Conservation (phyloP, 2,329 filamentous ascomycete species). For the Shiraia bambusicola region DNA sequence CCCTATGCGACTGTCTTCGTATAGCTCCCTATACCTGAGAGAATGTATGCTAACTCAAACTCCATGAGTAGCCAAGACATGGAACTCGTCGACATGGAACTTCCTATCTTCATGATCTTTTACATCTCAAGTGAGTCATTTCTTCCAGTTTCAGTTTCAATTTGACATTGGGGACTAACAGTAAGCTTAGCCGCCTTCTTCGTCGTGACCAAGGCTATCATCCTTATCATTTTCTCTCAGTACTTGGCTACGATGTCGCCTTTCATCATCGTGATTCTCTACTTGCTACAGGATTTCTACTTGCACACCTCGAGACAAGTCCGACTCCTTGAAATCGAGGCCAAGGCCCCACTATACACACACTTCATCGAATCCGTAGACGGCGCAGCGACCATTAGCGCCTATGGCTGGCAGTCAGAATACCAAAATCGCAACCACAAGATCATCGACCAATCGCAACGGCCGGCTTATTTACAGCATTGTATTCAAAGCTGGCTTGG, state of each 20-base stretch:
- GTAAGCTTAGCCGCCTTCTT: too few species aligned
- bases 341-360: slow-evolving; percentile 49
- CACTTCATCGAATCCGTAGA: slow-evolving; percentile 53
- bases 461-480: slow-evolving; percentile 43
- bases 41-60: too few species aligned
- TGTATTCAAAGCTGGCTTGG: slow-evolving; percentile 44
- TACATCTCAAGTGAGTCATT: too few species aligned
- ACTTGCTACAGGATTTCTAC: slow-evolving; percentile 50
- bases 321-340: slow-evolving; percentile 54
- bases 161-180: too few species aligned
- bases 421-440: too few species aligned
- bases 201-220: too few species aligned
- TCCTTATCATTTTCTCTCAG: too few species aligned
- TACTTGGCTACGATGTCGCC: slow-evolving; percentile 16
- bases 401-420: slow-evolving; percentile 51
- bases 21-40: too few species aligned
- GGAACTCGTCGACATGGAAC: slow-evolving; percentile 44
- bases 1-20: too few species aligned
- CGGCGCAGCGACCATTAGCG: slow-evolving; percentile 52
- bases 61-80: too few species aligned
- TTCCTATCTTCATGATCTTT: slow-evolving; percentile 32
- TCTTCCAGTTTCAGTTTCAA: too few species aligned
- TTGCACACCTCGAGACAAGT: slow-evolving; percentile 48
- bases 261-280: slow-evolving; percentile 14
- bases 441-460: slow-evolving; percentile 40